These are phyloP conservation scores for Lizonia empirigonia DNA, from an alignment of 2,329 filamentous ascomycete species.

Conservation along the genomic window DNA sequence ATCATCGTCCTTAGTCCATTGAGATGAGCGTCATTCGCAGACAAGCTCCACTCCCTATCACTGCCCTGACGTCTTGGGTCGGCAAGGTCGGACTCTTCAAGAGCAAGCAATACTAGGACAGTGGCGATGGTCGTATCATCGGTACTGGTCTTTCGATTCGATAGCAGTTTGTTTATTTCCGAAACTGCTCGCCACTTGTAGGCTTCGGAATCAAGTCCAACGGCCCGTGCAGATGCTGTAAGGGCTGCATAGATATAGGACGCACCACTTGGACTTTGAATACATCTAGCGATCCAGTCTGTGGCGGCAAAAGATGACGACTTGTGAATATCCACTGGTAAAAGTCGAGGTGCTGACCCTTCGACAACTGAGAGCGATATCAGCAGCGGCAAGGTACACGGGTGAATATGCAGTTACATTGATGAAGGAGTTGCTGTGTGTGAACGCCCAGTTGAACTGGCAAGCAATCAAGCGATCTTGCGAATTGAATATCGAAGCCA, in stretches of 20 bases:
- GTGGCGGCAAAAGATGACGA: conserved; percentile 26
- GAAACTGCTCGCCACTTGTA: conserved; percentile 39
- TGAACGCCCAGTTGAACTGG: conserved; percentile 30
- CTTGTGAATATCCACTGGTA: conserved; percentile 37
- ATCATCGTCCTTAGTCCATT: conserved; percentile 43
- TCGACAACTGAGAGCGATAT: conserved; percentile 27
- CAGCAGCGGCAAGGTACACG: background rate
- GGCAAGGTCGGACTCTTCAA: conserved; percentile 40
- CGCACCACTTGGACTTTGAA: conserved; percentile 31
- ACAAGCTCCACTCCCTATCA: conserved; percentile 27
- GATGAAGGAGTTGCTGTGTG: conserved; percentile 28
- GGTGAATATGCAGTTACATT: conserved; percentile 29
- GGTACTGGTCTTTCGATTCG: conserved; percentile 26
- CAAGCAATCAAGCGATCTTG: conserved; percentile 33
- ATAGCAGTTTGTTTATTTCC: conserved; percentile 37
- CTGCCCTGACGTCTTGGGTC: conserved; percentile 20
- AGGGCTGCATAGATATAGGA: conserved; percentile 41
- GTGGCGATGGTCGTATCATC: conserved; percentile 42
- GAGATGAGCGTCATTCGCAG: conserved; percentile 33
- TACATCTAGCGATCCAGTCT: conserved; percentile 33
- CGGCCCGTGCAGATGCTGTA: conserved; percentile 28
- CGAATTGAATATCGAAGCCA: conserved; percentile 23
- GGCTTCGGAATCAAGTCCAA: conserved; percentile 25
- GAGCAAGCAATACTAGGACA: conserved; percentile 39
- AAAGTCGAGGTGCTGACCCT: conserved; percentile 25